Base-by-base conservation (phyloP, 306 rosid genomes). In the Quercus alba region DNA sequence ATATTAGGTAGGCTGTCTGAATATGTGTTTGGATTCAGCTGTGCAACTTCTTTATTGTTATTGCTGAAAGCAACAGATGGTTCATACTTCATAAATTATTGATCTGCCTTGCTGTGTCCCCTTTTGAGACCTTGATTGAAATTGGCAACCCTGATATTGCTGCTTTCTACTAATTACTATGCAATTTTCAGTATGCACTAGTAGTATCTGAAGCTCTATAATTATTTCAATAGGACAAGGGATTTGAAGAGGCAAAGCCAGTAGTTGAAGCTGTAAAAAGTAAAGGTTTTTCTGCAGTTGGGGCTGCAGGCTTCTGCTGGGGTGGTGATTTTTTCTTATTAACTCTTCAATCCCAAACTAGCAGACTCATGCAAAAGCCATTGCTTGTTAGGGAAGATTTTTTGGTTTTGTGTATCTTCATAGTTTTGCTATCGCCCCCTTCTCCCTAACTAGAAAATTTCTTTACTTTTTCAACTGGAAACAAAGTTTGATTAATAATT, bases 251-350 rank as follows among this genome's bases (percentile, higher is more conserved):
- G 41, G 80, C 91, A 57, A 91, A 85, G 76, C 75, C 75, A 31
- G 61, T 89, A n/a, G 69, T 91, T 68, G 87, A 88, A 82, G 90
- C 87, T n/a, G 76, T 93, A 51, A 90, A 84, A 81, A 58, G 77
- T 55, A 86, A 84, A 82, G 92, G 93, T 69, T 56, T 91, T 83
- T 80, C 88, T 46, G 82, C 91, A 8, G 56, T 92, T 0, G 94
- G 96, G n/a, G 93, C 91, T 63, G 97, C 55, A 10, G 94, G 92
- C 74, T 85, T 88, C 77, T 90, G 94, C 75, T 89, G 94, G 91
- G 96, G 97, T 14, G 96, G 94, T 89, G 74, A 81, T 86, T 70
- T 25, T 44, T 51, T 81, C 80, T 56, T 23, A 33, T 75, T 62
- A 2, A 13, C 9, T 66, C 12, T 64, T 31, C 13, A 6, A 17